phyloP scores from a whole-genome alignment of 2,329 filamentous ascomycete species.

The Dactylellina parvicollis region DNA sequence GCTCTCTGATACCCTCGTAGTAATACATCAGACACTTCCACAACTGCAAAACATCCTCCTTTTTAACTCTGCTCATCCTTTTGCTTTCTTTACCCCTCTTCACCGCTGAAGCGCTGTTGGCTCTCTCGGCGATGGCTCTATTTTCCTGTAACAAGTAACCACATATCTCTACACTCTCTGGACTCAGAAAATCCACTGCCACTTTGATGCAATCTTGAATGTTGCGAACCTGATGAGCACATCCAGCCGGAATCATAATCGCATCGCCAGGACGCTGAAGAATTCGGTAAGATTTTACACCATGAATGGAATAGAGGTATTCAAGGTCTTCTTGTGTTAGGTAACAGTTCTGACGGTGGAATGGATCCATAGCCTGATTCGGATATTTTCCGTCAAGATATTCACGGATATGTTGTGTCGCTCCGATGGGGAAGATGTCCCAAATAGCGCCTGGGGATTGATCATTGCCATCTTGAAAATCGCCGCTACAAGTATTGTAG shows the following conservation, averaged over 20 bases:
- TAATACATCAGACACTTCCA: slow-evolving; percentile 57
- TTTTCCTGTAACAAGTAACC: slow-evolving; percentile 55
- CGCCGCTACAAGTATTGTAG: slow-evolving; percentile 13
- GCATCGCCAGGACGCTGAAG: slow-evolving; percentile 58
- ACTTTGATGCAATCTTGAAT: slow-evolving; percentile 58
- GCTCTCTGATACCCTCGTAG: slow-evolving; percentile 32
- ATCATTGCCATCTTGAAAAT: slow-evolving; percentile 5
- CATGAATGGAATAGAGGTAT: slow-evolving; percentile 39
- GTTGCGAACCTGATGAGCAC: slow-evolving; percentile 59
- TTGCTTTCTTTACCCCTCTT: slow-evolving; percentile 34
- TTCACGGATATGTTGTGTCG: slow-evolving; percentile 51
- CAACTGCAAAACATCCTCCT: slow-evolving; percentile 58
- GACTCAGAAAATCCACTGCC: slow-evolving; percentile 58
- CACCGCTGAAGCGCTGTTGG: slow-evolving; percentile 31
- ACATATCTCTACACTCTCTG: slow-evolving; percentile 57
- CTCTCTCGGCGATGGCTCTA: slow-evolving; percentile 50
- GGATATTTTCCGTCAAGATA: slow-evolving; percentile 56
- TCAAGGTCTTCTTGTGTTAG: slow-evolving; percentile 56
- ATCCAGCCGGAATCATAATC: slow-evolving; percentile 58
- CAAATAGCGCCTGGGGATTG: slow-evolving; percentile 57
- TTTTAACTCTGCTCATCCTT: slow-evolving; percentile 52
- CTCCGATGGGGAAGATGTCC: slow-evolving; percentile 58
- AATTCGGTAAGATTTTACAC: slow-evolving; percentile 56
- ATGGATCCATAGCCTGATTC: slow-evolving; percentile 54
- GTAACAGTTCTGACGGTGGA: slow-evolving; percentile 58